phyloP scores from a whole-genome alignment of 805 yeast species.

The Torulaspora gathmanii region DNA sequence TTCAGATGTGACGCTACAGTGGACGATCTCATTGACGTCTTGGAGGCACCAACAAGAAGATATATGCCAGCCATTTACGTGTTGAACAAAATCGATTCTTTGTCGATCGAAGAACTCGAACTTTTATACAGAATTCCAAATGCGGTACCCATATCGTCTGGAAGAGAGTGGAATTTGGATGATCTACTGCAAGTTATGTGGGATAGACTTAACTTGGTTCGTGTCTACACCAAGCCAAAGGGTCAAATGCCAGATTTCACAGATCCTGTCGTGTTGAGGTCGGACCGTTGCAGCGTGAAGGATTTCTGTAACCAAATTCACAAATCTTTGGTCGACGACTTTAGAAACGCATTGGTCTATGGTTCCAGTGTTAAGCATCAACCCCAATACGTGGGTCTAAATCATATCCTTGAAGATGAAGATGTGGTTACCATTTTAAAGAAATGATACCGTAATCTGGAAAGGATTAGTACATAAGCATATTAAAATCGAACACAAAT shows the following conservation, averaged over 20 bases:
- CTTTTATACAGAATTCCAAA: slow-evolving; percentile 87
- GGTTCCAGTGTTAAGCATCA: slow-evolving; percentile 96
- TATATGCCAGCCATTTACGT: slow-evolving; percentile 96
- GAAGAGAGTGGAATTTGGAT: slow-evolving; percentile 94
- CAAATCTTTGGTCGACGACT: slow-evolving; percentile 88
- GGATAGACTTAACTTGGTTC: slow-evolving; percentile 82
- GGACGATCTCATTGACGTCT: slow-evolving; percentile 90
- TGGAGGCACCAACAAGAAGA: slow-evolving; percentile 84
- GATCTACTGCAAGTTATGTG: slow-evolving; percentile 94
- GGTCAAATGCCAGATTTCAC: slow-evolving; percentile 89
- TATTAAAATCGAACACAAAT: not conserved
- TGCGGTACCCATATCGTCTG: slow-evolving; percentile 96
- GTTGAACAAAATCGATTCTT: slow-evolving; percentile 91
- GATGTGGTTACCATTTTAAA: slow-evolving; percentile 95
- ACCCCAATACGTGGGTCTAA: slow-evolving; percentile 91
- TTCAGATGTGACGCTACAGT: slow-evolving; percentile 97
- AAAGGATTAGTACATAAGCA: not conserved
- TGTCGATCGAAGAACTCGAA: slow-evolving; percentile 89
- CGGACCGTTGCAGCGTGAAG: slow-evolving; percentile 77
- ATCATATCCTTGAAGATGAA: slow-evolving; percentile 84
- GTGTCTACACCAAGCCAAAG: slow-evolving; percentile 97
- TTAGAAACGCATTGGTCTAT: slow-evolving; percentile 85
- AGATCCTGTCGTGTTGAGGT: slow-evolving; percentile 90
- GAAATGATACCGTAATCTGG: slow-evolving; percentile 37
- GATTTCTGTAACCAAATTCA: slow-evolving; percentile 97